Base-by-base conservation (phyloP, 2,329 filamentous ascomycete genomes). In the Cladosporium velox region DNA sequence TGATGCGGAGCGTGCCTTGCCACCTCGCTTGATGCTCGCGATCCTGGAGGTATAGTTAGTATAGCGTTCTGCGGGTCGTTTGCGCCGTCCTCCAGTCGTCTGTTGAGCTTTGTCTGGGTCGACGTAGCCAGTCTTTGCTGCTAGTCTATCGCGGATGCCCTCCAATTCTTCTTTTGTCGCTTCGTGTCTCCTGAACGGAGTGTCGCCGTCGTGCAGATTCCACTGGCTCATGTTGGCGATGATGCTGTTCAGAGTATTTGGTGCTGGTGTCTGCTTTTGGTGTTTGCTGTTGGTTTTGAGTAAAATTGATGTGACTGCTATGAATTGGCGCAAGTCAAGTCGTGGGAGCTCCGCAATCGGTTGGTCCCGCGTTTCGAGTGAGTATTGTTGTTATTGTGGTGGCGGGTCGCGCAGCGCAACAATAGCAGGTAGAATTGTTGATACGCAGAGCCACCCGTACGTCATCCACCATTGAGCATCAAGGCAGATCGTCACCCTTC, bases 1-100 rank as follows among this genome's bases (percentile, higher is more conserved):
- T 10, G 61, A 64, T 26, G 61, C 61, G 44, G 61, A 64, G 12
- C 61, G 61, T 21, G 61, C 61, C 28, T 64, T 64, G 51, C 61
- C 61, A 35, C 52, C 52, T 55, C 61, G 51, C 32, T 65, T 65
- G 41, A 65, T 38, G 41, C 63, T 65, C 14, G 55, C 57, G 24
- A 65, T 65, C 41, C 63, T 65, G 41, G 26, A 10, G 21, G 4
- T 30, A 26, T 26, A 10, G 61, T 64, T 57, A 64, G 61, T 21
- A 38, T 34, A 15, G 10, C 24, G 41, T 15, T 12, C 34, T 3
- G 26, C 15, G 6, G 26, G 26, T n/a, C n/a, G 38, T 18, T 14
- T 35, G 38, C 41, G 28, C 59, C 35, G 44, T 26, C 12, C n/a
- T 41, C 30, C 26, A n/a, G 28, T 12, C 11, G 47, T 35, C 41